These are phyloP conservation scores for Suillus luteus DNA, from an alignment of 768 basidiomycete genomes.

Conservation along the genomic window DNA sequence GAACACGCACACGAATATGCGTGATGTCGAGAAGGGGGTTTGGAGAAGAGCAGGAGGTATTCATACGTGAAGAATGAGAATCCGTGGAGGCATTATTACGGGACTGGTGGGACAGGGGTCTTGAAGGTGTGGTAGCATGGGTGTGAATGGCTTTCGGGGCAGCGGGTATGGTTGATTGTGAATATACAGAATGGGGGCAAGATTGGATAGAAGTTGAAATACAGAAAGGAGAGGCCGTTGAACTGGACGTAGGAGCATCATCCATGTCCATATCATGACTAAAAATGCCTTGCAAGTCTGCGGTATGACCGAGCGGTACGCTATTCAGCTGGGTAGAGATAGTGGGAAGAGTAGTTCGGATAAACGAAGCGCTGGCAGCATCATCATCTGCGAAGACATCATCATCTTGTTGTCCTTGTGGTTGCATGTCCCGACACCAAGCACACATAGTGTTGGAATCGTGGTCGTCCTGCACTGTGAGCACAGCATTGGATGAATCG, in stretches of 20 bases:
- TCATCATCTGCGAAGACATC: conserved; percentile 29
- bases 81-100: conserved; percentile 2
- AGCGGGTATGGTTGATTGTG: neutral
- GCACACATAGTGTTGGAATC: conserved; percentile 44
- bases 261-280: conserved; percentile 42
- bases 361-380: conserved; percentile 30
- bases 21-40: conserved; percentile 76
- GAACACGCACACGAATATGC: conserved; percentile 69
- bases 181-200: conserved; percentile 2
- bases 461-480: conserved; percentile 26
- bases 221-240: neutral
- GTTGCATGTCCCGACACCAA: conserved; percentile 44
- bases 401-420: neutral
- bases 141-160: conserved; percentile 20
- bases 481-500: conserved; percentile 29
- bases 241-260: conserved; percentile 10
- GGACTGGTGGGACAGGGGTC: conserved; percentile 3
- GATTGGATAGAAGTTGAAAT: conserved; percentile 3
- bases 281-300: conserved; percentile 27
- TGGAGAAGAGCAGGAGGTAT: conserved; percentile 33
- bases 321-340: conserved; percentile 17
- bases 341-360: conserved; percentile 19
- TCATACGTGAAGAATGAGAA: conserved; percentile 11
- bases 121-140: conserved; percentile 13
- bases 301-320: conserved; percentile 19